A percentile compares a stretch with the other conserved stretches of the same genome.
Conservation (phyloP, 2,329 filamentous ascomycete genomes). For the Cladorrhinum sp. region DNA sequence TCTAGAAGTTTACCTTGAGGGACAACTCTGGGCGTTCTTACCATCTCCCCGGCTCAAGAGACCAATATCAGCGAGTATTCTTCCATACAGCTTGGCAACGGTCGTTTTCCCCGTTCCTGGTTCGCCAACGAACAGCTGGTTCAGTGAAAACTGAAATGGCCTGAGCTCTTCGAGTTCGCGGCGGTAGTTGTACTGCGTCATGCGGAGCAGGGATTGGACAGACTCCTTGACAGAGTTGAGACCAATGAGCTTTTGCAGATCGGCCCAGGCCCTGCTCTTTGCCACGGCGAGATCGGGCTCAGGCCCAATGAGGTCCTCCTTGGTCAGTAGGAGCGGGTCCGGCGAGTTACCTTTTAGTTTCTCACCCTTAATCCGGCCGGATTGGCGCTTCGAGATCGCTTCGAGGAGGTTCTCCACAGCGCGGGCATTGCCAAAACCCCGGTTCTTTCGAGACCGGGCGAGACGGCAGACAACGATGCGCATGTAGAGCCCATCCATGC, state of each 20-base stretch:
- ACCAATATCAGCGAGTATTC: constrained; percentile 57
- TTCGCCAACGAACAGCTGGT: constrained; percentile 57
- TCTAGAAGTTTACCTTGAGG: too few species aligned
- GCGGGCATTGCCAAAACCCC: neutral
- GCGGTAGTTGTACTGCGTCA: constrained; percentile 52
- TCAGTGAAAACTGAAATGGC: constrained; percentile 49
- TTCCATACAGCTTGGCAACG: constrained; percentile 60
- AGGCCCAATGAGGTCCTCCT: constrained; percentile 58
- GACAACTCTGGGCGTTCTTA: neutral
- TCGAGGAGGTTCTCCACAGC: neutral
- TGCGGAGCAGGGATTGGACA: constrained; percentile 46
- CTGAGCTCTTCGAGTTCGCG: constrained; percentile 53
- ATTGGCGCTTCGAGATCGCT: neutral
- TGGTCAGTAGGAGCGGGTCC: constrained; percentile 47
- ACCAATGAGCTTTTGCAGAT: constrained; percentile 53
- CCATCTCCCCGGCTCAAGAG: constrained; percentile 53
- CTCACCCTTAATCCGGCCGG: neutral
- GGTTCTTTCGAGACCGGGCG: neutral
- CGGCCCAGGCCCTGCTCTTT: constrained; percentile 46
- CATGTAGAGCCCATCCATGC: neutral
- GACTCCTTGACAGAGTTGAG: constrained; percentile 52
- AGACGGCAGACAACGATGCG: neutral
- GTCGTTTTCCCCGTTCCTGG: constrained; percentile 65
- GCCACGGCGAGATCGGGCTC: constrained; percentile 47
- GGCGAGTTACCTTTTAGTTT: constrained; percentile 21